Evolutionary conservation across 768 basidiomycete genomes (phyloP), one percentile per base, ranked within the genome.

Genomic region (Candolleomyces efflorescens): DNA sequence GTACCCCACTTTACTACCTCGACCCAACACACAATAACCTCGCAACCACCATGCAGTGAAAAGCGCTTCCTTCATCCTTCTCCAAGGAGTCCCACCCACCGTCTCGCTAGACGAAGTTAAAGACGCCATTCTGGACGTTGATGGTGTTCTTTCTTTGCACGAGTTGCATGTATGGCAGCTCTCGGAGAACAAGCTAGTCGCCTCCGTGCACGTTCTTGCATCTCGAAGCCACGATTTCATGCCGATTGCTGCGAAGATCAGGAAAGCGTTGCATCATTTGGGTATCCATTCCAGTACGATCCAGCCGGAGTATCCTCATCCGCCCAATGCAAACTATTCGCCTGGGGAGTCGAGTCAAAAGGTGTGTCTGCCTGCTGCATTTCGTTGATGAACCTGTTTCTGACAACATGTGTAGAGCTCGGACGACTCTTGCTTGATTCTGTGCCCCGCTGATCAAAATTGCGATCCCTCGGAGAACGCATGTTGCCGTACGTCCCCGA

Each of bases 81-180:
- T 98, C 2, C 97, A 98, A 73, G 96, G 91, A 48, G 96, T 98
- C 1, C 97, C 97, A 0, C 77, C 88, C 2, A 88, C 87, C 20
- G 82, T 99, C 26, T 94, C 93, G 1, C 78, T 98, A 20, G 94
- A 96, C n/a, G 84, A 87, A 62, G 89, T 98, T 18, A 85, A 89
- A 47, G 72, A 77, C n/a, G 85, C 89, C 4, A 96, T 99, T 56
- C 77, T 90, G 13, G 75, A 75, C 3, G 90, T 98, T 23, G 81
- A 89, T 3, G 96, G 97, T 49, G 97, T 95, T 24, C 73, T 87
- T 53, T 90, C 90, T 22, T 64, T 98, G 26, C 97, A 98, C 65
- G 93, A 98, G 68, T 80, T 99, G 24, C 97, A 99, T 72, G 85
- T 98, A 54, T 99, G 97, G 97, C 94, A 96, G 66, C 82, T 99